Percentiles rank a stretch among this genome's conserved stretches.
Conservation (phyloP, 2,329 filamentous ascomycete genomes). For the Clathrospora elynae region DNA sequence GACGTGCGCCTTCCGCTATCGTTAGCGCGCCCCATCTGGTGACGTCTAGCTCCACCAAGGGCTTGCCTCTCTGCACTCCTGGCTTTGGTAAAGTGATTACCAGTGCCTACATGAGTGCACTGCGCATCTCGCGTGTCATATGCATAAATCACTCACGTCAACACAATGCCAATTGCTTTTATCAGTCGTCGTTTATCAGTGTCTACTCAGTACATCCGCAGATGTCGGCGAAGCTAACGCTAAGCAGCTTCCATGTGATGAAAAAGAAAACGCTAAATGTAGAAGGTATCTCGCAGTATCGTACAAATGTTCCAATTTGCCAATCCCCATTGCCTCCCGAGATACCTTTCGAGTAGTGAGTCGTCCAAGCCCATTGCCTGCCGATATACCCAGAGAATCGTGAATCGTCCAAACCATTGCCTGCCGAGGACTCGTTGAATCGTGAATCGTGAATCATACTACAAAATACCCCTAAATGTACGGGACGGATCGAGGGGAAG, state of each 20-base stretch:
- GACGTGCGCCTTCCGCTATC: constrained; percentile 20
- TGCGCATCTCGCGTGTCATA: too few relatives aligned
- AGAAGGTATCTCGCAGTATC: constrained; percentile 3
- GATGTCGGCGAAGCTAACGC: not conserved
- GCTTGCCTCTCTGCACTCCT: too few relatives aligned
- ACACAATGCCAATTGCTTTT: not conserved
- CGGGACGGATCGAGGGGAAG: not conserved
- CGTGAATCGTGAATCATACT: not conserved
- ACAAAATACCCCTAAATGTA: not conserved
- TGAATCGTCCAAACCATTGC: too few relatives aligned
- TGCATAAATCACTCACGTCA: too few relatives aligned
- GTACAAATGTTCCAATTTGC: not conserved
- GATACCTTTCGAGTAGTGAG: not conserved
- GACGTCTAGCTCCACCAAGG: too few relatives aligned
- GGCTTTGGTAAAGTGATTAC: too few relatives aligned
- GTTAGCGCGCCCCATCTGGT: constrained; percentile 18
- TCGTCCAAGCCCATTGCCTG: too few relatives aligned
- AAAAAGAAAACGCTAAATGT: constrained; percentile 1
- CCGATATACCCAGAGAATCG: too few relatives aligned
- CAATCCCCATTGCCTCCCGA: not conserved
- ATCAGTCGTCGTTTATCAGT: not conserved
- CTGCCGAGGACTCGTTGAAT: too few relatives aligned
- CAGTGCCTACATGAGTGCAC: too few relatives aligned
- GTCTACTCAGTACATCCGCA: constrained; percentile 1
- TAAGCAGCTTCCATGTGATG: not conserved